Percentiles rank a stretch among this genome's conserved stretches.
Evolutionary conservation across 139 green algal species (phyloP).

Genomic region (Nannochloris sp.): DNA sequence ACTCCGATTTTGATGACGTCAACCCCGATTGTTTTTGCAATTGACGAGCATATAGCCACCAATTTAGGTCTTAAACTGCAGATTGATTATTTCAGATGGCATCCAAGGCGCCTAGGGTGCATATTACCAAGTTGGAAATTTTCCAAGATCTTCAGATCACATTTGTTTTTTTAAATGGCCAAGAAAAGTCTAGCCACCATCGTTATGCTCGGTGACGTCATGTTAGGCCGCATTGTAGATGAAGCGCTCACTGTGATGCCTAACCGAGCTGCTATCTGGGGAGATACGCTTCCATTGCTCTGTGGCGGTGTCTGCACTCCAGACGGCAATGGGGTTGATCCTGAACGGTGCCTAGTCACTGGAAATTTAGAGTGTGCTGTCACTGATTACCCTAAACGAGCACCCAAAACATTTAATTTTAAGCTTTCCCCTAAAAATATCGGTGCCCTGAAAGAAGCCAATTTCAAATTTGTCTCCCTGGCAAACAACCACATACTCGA

Average conservation of each 20-base stretch:
- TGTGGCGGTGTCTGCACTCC: too few relatives aligned
- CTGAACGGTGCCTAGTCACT: conserved; percentile 35
- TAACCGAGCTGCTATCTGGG: conserved; percentile 27
- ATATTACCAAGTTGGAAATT: too few relatives aligned
- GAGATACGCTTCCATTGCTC: conserved; percentile 43
- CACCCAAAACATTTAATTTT: conserved; percentile 61
- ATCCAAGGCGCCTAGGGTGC: too few relatives aligned
- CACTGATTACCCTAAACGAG: conserved; percentile 28
- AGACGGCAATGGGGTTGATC: not conserved
- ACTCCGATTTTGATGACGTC: too few relatives aligned
- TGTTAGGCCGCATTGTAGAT: conserved; percentile 49
- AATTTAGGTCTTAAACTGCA: not conserved
- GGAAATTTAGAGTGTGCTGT: conserved; percentile 58
- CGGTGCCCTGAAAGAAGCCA: conserved; percentile 14
- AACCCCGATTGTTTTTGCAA: not conserved
- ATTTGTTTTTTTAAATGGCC: not conserved
- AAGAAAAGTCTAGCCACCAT: not conserved
- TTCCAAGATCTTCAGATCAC: not conserved
- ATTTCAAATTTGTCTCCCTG: conserved; percentile 42
- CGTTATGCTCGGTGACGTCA: conserved; percentile 48
- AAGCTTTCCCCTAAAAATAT: conserved; percentile 39
- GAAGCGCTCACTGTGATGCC: conserved; percentile 22
- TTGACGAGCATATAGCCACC: not conserved
- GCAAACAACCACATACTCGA: conserved; percentile 65
- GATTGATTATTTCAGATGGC: too few relatives aligned